Base-by-base conservation (phyloP, 495 filamentous ascomycete genomes). In the Penicillium dipodomyicola region DNA sequence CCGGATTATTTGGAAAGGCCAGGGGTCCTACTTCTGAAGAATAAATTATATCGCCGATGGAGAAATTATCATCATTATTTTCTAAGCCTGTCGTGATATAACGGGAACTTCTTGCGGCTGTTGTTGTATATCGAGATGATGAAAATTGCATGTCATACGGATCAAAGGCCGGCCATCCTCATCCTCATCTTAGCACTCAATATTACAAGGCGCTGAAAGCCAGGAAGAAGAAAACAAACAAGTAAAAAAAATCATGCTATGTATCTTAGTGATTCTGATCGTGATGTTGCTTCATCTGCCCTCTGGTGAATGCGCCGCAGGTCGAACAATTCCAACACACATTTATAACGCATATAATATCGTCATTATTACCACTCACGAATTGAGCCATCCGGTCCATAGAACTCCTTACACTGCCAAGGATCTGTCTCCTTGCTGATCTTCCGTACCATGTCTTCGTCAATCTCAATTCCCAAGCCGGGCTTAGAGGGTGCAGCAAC, bases 381-480 rank as follows among this genome's bases (percentile, higher is more conserved):
- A 59, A 91, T 79, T 25, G 81, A 82, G 6, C 87, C 87, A 61
- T 88, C 88, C 8, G 84, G 83, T 1, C 89, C 89, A 47, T 80
- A 75, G 60, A 92, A 92, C 22, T 80, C 85, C 52, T 85, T 82
- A 42, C 76, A 74, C 35, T 71, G 69, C 85, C 85, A 88, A 3
- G 83, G 79, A 56, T 77, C 70, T 5, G 82, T 77, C 32, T 77
- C 77, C 58, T 74, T 75, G 27, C 77, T 74, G 39, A 85, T 74
- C 40, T 73, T 71, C 50, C 85, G 72, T 15, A 92, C 84, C 35
- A 69, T 30, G 4, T 80, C 84, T 71, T 92, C 89, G 62, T 92
- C 83, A 60, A 92, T 75, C 56, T 91, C 87, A 66, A 92, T 90
- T 5, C 89, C 89, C 43, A 92, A 66, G 9, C 89, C 89, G 0